Evolutionary conservation across 495 filamentous ascomycete genomes (phyloP).

Genomic region (Neurospora intermedia): DNA sequence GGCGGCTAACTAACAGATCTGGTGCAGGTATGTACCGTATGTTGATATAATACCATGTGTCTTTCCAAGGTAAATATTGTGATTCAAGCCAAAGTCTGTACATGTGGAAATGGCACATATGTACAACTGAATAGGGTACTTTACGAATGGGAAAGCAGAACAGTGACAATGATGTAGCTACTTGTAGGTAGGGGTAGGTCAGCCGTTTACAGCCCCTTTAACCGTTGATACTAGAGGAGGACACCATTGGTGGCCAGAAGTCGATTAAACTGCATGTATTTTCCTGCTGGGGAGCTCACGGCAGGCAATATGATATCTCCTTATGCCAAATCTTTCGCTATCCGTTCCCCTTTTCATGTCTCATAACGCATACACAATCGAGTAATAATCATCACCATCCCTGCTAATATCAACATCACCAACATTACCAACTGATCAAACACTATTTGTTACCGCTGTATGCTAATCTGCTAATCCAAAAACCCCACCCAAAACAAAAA

Average conservation of each 20-base stretch:
- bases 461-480: background rate
- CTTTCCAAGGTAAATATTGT: background rate
- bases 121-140: background rate
- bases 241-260: background rate
- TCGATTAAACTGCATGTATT: background rate
- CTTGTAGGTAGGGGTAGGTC: background rate
- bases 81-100: background rate
- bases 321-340: background rate
- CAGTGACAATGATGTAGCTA: background rate
- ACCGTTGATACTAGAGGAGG: background rate
- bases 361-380: background rate
- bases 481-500: background rate
- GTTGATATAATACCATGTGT: background rate
- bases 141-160: background rate
- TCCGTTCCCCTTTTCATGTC: background rate
- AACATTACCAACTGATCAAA: background rate
- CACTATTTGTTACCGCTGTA: background rate
- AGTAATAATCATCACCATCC: background rate
- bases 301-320: background rate
- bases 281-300: background rate
- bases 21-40: background rate
- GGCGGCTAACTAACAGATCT: background rate
- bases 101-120: background rate
- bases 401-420: background rate
- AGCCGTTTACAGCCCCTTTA: background rate